A percentile compares a stretch with the other conserved stretches of the same genome.
phyloP scores from a whole-genome alignment of 2,329 filamentous ascomycete genomes.

The Pseudogymnoascus verrucosus region DNA sequence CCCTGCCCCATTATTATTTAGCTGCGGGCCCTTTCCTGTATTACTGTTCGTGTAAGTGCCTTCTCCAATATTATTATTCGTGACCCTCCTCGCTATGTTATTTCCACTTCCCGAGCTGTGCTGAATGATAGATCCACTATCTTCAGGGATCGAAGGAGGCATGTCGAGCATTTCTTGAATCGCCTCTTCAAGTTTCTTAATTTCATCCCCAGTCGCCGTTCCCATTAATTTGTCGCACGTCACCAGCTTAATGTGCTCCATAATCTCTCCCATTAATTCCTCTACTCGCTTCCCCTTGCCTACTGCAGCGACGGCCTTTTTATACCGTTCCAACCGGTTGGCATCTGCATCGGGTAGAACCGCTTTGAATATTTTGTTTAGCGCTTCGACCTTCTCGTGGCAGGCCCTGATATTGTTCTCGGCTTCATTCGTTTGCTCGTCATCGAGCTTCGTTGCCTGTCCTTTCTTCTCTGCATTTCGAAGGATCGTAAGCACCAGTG shows the following conservation, averaged over 20 bases:
- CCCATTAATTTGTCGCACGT: background rate
- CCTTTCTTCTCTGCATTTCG: conserved; percentile 12
- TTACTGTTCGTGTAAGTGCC: background rate
- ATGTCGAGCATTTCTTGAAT: background rate
- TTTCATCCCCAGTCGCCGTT: background rate
- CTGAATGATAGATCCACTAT: background rate
- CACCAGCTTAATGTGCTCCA: conserved; percentile 23
- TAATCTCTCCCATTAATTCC: conserved; percentile 23
- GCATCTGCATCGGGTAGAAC: conserved; percentile 17
- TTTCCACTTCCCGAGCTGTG: background rate
- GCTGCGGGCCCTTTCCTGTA: background rate
- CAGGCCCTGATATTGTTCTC: conserved; percentile 20
- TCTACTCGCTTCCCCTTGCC: conserved; percentile 23
- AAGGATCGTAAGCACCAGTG: conserved; percentile 21
- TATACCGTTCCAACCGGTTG: conserved; percentile 17
- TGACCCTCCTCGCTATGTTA: background rate
- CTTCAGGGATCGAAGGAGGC: background rate
- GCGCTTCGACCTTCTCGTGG: conserved; percentile 17
- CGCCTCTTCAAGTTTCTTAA: background rate
- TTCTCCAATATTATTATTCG: background rate
- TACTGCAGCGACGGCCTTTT: conserved; percentile 17
- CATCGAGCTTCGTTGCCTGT: conserved; percentile 8
- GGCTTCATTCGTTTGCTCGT: conserved; percentile 10
- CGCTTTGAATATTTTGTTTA: conserved; percentile 18
- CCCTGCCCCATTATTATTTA: background rate